Conservation (phyloP, 208 protist genomes). For the Leishmania aethiopica region DNA sequence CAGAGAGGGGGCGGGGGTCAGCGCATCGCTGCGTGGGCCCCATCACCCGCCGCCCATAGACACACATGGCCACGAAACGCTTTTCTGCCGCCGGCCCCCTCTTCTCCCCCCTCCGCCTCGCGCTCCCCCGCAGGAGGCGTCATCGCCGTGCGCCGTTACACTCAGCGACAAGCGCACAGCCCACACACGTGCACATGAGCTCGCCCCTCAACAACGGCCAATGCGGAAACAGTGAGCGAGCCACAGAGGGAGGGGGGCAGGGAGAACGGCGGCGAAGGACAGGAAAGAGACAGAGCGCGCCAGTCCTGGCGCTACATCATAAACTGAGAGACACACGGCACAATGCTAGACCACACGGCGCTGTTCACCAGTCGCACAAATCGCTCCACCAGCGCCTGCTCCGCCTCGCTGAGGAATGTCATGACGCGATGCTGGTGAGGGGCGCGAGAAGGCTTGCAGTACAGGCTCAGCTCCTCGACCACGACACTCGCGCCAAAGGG, state of each 20-base stretch:
- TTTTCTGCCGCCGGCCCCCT: neutral
- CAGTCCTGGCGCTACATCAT: neutral
- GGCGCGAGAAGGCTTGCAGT: constrained; percentile 25
- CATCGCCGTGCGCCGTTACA: neutral
- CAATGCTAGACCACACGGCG: constrained; percentile 32
- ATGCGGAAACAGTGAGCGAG: neutral
- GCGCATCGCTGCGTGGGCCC: neutral
- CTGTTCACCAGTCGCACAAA: constrained; percentile 36
- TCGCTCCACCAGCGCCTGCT: constrained; percentile 29
- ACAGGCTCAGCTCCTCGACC: constrained; percentile 36
- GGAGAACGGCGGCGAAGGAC: no score
- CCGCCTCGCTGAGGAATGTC: constrained; percentile 29
- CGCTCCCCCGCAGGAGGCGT: neutral
- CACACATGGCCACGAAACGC: neutral
- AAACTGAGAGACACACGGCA: constrained; percentile 22
- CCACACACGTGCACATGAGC: neutral
- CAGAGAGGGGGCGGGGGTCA: neutral
- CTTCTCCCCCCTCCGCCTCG: neutral
- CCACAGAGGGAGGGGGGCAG: neutral
- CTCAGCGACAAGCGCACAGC: neutral
- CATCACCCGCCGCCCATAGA: neutral
- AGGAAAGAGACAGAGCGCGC: neutral
- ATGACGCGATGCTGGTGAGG: constrained; percentile 27
- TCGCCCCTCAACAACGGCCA: neutral
- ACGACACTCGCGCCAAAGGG: constrained; percentile 27